Evolutionary conservation across 2,329 filamentous ascomycete genomes (phyloP).

Genomic region (Ophiostoma triangulosporum): DNA sequence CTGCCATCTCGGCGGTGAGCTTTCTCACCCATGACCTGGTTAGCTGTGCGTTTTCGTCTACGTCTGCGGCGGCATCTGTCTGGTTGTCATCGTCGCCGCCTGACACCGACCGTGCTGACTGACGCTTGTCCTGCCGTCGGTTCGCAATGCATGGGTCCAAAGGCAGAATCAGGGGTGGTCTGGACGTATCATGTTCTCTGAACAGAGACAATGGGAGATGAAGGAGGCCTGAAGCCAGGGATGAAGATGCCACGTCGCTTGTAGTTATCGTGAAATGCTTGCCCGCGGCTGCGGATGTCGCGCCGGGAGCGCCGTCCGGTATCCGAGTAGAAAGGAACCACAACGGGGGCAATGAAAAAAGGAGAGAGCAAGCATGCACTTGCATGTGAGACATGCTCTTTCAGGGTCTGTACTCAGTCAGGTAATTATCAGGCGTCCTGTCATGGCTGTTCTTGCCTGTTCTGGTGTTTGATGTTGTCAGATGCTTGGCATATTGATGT

Average conservation of each 20-base stretch:
- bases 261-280: no score
- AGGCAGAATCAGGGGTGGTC: not conserved
- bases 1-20: not conserved
- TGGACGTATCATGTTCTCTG: no score
- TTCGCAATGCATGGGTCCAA: not conserved
- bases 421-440: not conserved
- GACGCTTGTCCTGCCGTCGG: not conserved
- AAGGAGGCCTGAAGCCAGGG: no score
- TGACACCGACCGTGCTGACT: not conserved
- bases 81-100: no score
- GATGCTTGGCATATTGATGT: no score
- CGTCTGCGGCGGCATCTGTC: no score
- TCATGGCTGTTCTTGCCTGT: not conserved
- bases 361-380: not conserved
- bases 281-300: no score
- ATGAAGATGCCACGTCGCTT: no score
- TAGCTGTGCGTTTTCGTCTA: not conserved
- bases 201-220: no score
- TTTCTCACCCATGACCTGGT: not conserved
- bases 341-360: no score
- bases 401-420: not conserved
- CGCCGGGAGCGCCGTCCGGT: no score
- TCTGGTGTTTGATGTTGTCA: not conserved
- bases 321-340: no score
- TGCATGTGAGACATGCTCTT: not conserved